Evolutionary conservation across 768 basidiomycete genomes (phyloP).

Genomic region (Pleurotus djamor): DNA sequence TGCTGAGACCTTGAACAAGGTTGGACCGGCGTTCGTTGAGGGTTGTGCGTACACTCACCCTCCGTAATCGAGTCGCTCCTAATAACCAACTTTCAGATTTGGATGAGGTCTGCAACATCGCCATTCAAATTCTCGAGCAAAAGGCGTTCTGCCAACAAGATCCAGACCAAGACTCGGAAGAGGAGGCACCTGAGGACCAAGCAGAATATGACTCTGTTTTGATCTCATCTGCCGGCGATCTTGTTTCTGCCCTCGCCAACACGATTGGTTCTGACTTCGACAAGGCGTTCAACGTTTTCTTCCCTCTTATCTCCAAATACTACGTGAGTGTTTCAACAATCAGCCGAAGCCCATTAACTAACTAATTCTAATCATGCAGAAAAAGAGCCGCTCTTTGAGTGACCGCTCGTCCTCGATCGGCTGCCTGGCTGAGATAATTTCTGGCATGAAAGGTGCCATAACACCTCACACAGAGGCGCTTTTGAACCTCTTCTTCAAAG

Average conservation of each 20-base stretch:
- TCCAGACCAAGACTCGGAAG: constrained; percentile 87
- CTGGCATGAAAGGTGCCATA: constrained; percentile 83
- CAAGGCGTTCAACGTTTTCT: constrained; percentile 81
- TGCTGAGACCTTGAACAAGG: constrained; percentile 87
- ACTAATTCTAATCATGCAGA: constrained; percentile 40
- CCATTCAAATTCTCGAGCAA: constrained; percentile 85
- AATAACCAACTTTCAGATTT: constrained; percentile 44
- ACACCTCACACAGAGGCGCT: constrained; percentile 83
- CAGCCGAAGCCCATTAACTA: not conserved
- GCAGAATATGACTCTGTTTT: constrained; percentile 97
- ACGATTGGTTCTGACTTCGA: constrained; percentile 85
- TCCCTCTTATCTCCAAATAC: constrained; percentile 87
- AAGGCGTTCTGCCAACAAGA: constrained; percentile 97
- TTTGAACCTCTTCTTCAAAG: constrained; percentile 80
- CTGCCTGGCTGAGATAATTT: constrained; percentile 92
- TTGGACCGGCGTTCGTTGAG: constrained; percentile 86
- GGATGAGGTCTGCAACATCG: constrained; percentile 77
- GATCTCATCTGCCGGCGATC: constrained; percentile 91
- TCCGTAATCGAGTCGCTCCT: not conserved
- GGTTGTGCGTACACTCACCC: constrained; percentile 49
- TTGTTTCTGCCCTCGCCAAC: constrained; percentile 85
- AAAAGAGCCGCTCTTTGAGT: constrained; percentile 81
- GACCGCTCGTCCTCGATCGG: constrained; percentile 95
- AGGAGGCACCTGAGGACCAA: constrained; percentile 83
- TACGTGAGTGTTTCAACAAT: constrained; percentile 56